Evolutionary conservation across 148 eudicot species (phyloP).

Genomic region (Nyssa sinensis): DNA sequence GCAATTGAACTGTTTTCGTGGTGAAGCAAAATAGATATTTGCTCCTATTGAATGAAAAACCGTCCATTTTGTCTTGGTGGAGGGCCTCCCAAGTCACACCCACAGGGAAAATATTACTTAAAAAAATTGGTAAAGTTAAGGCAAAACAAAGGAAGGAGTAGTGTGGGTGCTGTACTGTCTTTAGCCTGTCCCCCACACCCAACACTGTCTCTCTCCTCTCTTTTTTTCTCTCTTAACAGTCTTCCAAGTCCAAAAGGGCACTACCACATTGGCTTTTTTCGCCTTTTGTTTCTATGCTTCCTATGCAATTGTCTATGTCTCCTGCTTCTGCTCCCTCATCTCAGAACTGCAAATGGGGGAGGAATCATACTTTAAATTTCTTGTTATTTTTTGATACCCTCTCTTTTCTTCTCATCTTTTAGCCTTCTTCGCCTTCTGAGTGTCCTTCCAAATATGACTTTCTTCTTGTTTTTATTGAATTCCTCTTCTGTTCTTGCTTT

Average conservation of each 20-base stretch:
- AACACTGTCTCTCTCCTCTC: constrained; percentile 31
- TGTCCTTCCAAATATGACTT: constrained; percentile 33
- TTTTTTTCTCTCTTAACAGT: no score
- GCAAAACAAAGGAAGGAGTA: constrained; percentile 19
- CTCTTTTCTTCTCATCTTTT: constrained; percentile 31
- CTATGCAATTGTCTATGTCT: constrained; percentile 67
- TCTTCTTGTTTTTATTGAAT: constrained; percentile 10
- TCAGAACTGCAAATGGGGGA: constrained; percentile 53
- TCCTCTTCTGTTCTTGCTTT: no score
- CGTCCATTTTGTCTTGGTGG: no score
- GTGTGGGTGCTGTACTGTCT: constrained; percentile 49
- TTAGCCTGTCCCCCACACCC: constrained; percentile 55
- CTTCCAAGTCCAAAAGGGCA: constrained; percentile 39
- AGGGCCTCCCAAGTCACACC: no score
- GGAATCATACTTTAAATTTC: constrained; percentile 58
- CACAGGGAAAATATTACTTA: no score
- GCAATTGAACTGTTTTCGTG: no score
- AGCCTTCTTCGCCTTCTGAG: constrained; percentile 10
- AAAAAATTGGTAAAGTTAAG: constrained; percentile 1
- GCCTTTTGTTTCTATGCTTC: constrained; percentile 50
- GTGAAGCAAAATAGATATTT: no score
- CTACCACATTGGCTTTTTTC: constrained; percentile 45
- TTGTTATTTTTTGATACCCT: constrained; percentile 37
- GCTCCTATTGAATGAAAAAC: no score
- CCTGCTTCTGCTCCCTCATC: constrained; percentile 45